Conservation (phyloP, 2,329 filamentous ascomycete genomes). For the Delphinella strobiligena region DNA sequence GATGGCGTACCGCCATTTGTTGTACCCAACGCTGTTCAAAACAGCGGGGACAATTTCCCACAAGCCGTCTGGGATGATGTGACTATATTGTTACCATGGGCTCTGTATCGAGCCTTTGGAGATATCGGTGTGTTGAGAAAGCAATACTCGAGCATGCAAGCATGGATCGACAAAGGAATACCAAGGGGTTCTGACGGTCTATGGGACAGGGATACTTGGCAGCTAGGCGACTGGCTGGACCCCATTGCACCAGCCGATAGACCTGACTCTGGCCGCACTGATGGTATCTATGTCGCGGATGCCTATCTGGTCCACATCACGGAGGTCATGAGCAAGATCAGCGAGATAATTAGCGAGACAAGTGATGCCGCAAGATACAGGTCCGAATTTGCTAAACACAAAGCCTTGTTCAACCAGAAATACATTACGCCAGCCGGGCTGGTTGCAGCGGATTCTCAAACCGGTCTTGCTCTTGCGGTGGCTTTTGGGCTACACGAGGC, state of each 20-base stretch:
- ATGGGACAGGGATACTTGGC: conserved; percentile 23
- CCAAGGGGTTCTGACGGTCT: conserved; percentile 21
- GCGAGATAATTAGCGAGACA: conserved; percentile 13
- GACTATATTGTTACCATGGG: conserved; percentile 24
- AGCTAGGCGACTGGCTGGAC: conserved; percentile 32
- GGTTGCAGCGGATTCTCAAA: conserved; percentile 22
- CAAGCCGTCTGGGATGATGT: conserved; percentile 30
- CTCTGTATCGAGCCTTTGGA: conserved; percentile 22
- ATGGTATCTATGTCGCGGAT: conserved; percentile 25
- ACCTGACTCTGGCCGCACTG: conserved; percentile 22
- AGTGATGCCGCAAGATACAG: conserved; percentile 15
- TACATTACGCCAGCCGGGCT: conserved; percentile 19
- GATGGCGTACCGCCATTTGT: conserved; percentile 14
- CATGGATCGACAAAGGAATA: conserved; percentile 25
- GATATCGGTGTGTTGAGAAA: conserved; percentile 23
- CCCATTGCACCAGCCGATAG: conserved; percentile 24
- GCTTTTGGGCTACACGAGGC: conserved; percentile 16
- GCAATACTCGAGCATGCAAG: conserved; percentile 25
- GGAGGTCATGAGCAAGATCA: conserved; percentile 19
- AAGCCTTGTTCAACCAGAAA: conserved; percentile 17
- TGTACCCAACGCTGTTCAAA: conserved; percentile 12
- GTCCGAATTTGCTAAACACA: conserved; percentile 12
- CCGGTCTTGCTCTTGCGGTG: conserved; percentile 16
- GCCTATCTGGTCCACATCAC: conserved; percentile 27
- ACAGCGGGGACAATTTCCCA: conserved; percentile 8